A percentile compares a stretch with the other conserved stretches of the same genome.
These are phyloP conservation scores for Colletotrichum sp. DNA, from an alignment of 2,329 filamentous ascomycete species.

Conservation along the genomic window DNA sequence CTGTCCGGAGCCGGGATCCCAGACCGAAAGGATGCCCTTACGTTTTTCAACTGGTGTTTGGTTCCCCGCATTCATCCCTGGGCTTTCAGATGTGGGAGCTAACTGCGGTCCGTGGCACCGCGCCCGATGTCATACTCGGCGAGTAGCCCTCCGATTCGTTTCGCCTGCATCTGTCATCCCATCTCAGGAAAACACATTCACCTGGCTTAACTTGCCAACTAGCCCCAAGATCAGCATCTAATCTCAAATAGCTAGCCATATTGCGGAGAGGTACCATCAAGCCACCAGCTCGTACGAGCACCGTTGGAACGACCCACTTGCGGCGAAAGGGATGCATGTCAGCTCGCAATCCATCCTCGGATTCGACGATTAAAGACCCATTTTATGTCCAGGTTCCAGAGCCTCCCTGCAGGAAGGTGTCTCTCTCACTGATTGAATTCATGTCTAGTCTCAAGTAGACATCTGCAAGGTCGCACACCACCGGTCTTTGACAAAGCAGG, in stretches of 20 bases:
- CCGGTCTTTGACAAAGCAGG: not conserved
- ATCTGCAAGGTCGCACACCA: not conserved
- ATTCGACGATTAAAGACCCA: not conserved
- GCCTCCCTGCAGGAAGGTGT: not conserved
- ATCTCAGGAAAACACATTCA: not conserved
- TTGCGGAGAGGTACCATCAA: not conserved
- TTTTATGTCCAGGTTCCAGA: not conserved
- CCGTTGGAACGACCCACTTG: not conserved
- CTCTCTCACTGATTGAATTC: not conserved
- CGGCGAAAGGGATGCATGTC: not conserved
- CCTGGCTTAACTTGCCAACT: not conserved
- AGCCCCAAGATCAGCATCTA: not conserved
- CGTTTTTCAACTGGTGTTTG: not conserved
- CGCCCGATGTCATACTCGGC: not conserved
- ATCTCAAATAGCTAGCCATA: not conserved
- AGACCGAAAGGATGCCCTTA: not conserved
- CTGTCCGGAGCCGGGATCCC: not conserved
- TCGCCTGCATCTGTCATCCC: not conserved
- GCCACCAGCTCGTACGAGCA: not conserved
- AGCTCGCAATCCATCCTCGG: not conserved
- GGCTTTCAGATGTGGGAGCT: not conserved
- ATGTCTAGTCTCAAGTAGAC: not conserved
- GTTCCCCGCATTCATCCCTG: not conserved
- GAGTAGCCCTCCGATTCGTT: not conserved
- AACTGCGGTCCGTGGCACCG: not conserved